Conservation (phyloP, 371 early-diverging fungal genomes). For the Mortierella sp. region DNA sequence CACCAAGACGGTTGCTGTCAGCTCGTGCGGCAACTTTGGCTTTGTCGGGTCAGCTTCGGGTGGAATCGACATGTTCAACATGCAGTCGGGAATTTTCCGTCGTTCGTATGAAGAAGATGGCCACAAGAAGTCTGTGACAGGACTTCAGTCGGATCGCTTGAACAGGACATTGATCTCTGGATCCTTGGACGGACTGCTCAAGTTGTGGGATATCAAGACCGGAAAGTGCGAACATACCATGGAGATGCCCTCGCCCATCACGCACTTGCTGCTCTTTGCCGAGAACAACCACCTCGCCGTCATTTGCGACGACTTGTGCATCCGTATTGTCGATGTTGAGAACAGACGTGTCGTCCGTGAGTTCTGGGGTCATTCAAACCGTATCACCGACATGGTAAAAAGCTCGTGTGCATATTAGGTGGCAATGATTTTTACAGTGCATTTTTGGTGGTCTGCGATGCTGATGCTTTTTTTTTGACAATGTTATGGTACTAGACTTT, state of each 20-base stretch:
- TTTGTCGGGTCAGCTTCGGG: constrained; percentile 87
- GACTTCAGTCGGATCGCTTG: constrained; percentile 81
- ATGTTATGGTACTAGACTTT: constrained; percentile 69
- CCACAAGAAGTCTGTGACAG: constrained; percentile 88
- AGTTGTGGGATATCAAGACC: constrained; percentile 88
- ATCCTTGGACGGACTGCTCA: constrained; percentile 86
- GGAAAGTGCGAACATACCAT: constrained; percentile 74
- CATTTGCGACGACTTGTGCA: constrained; percentile 86
- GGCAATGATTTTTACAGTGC: background rate
- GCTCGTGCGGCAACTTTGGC: constrained; percentile 94
- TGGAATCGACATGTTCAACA: constrained; percentile 89
- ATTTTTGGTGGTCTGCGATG: background rate
- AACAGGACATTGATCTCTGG: constrained; percentile 81
- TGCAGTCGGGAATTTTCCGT: constrained; percentile 92
- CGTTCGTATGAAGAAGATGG: constrained; percentile 74
- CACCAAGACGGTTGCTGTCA: constrained; percentile 82
- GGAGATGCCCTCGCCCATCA: constrained; percentile 78
- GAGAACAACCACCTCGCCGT: constrained; percentile 88
- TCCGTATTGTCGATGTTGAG: constrained; percentile 90
- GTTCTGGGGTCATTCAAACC: constrained; percentile 89
- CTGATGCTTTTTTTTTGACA: background rate
- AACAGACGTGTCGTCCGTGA: constrained; percentile 86
- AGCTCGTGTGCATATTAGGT: background rate
- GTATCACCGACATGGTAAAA: constrained; percentile 84
- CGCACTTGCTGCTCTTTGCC: constrained; percentile 71